These are phyloP conservation scores for Microbotryum saponariae DNA, from an alignment of 1,284 basidiomycete species.

Conservation along the genomic window DNA sequence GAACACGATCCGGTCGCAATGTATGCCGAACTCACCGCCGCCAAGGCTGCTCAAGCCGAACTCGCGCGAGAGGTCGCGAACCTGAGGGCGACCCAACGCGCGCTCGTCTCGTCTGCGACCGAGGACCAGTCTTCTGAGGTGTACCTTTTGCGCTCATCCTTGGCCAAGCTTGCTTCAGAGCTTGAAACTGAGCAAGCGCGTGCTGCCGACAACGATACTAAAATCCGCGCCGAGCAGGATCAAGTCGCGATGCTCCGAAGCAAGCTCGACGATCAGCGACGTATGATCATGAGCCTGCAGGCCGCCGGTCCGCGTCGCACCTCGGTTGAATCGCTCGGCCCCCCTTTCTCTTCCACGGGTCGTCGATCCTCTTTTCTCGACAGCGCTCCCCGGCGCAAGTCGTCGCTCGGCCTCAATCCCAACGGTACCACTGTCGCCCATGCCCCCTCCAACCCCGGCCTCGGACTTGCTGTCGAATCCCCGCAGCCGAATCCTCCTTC, in stretches of 20 bases:
- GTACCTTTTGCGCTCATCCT: slow-evolving; percentile 38
- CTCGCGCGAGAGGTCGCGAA: slow-evolving; percentile 10
- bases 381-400: slow-evolving; percentile 54
- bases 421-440: slow-evolving; percentile 8
- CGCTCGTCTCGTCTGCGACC: not conserved
- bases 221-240: slow-evolving; percentile 68
- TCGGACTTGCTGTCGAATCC: slow-evolving; percentile 20
- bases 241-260: slow-evolving; percentile 67
- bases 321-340: not conserved
- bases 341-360: slow-evolving; percentile 33
- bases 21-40: slow-evolving; percentile 18
- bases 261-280: slow-evolving; percentile 84
- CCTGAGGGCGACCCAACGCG: slow-evolving; percentile 3
- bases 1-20: slow-evolving; percentile 6
- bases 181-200: slow-evolving; percentile 50
- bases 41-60: slow-evolving; percentile 10
- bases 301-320: slow-evolving; percentile 42
- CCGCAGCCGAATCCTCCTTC: not conserved
- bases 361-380: slow-evolving; percentile 59
- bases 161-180: slow-evolving; percentile 57
- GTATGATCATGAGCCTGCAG: slow-evolving; percentile 83
- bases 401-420: slow-evolving; percentile 36
- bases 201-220: slow-evolving; percentile 55
- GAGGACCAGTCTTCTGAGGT: slow-evolving; percentile 19
- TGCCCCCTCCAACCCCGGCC: not conserved